Base-by-base conservation (phyloP, 2,329 filamentous ascomycete genomes). In the Lasiodiplodia hormozganensis region DNA sequence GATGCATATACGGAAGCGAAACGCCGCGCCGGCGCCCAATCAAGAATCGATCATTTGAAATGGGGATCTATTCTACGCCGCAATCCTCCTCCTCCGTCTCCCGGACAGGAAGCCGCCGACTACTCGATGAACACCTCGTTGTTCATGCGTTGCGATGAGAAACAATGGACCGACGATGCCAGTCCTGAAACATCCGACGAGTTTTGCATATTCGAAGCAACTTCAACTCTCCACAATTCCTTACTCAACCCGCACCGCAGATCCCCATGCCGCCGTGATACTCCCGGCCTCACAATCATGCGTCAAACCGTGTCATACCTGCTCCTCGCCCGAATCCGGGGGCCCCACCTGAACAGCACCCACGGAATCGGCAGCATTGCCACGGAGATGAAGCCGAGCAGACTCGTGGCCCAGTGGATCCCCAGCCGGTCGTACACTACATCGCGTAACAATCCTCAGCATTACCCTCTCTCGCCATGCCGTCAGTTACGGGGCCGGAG, bases 331-430 rank as follows among this genome's bases (percentile, higher is more conserved):
- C 74, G 66, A 43, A 78, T 75, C 12, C 16, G 40, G 8, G 72
- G 74, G 14, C 75, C 74, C 36, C 69, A 75, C 65, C 73, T 75
- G 69, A 71, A 77, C 23, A 78, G 70, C 2, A 76, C 65, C 68
- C 70, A 76, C 1, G 75, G 76, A 25, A 78, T 76, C 0, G 75
- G 75, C 52, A 76, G 64, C 74, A 67, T 51, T 3, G 53, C 43
- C 18, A 62, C 14, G 18, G 65, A 58, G 16, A 67, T 60, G 47
- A 67, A 60, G 3, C 25, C 65, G 7, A 67, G 43, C 40, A 67
- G 25, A 18, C 65, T 67, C 25, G 40, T 58, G 12, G 65, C 65
- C 54, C 65, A 67, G 18, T 43, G 36, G 14, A 67, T 56, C 8
- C 43, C 53, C 12, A 67, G 43, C 3, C 25, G 36, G 10, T 28